Conservation (phyloP, 176 grass and related monocot species). For the Avena sativa region DNA sequence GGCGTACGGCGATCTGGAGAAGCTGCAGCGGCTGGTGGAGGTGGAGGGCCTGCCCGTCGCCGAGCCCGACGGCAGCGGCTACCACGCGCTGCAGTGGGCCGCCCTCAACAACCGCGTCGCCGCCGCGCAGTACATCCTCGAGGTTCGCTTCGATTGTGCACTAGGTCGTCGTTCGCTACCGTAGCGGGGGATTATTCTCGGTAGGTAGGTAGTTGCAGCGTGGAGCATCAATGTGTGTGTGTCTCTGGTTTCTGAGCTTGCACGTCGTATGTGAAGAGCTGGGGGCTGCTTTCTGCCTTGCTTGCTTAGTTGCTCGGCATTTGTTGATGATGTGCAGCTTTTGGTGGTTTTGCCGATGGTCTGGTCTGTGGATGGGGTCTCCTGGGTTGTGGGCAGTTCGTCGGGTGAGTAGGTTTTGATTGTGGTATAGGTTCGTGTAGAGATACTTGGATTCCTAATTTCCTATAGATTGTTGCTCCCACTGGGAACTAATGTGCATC, state of each 20-base stretch:
- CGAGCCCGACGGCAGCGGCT: conserved; percentile 69
- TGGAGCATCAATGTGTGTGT: neutral
- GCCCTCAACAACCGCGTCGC: conserved; percentile 95
- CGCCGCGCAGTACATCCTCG: conserved; percentile 92
- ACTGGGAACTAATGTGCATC: too few relatives aligned
- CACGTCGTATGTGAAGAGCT: neutral
- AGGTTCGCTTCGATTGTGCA: conserved; percentile 44
- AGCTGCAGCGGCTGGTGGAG: conserved; percentile 93
- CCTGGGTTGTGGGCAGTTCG: too few relatives aligned
- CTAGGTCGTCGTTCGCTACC: neutral
- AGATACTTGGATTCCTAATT: neutral
- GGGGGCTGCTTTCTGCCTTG: neutral
- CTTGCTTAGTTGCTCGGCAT: neutral
- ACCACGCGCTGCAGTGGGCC: conserved; percentile 97
- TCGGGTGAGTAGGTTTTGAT: too few relatives aligned
- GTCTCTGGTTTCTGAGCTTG: neutral
- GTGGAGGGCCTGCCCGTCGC: conserved; percentile 66
- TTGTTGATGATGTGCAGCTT: neutral
- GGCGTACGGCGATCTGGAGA: conserved; percentile 99
- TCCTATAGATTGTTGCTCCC: neutral
- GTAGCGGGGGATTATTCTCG: neutral
- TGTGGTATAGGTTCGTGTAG: neutral
- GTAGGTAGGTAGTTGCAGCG: neutral
- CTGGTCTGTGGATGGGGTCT: too few relatives aligned
- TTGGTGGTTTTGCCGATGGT: neutral